phyloP scores from a whole-genome alignment of 768 basidiomycete genomes.

The Macrolepiota dolichaula region DNA sequence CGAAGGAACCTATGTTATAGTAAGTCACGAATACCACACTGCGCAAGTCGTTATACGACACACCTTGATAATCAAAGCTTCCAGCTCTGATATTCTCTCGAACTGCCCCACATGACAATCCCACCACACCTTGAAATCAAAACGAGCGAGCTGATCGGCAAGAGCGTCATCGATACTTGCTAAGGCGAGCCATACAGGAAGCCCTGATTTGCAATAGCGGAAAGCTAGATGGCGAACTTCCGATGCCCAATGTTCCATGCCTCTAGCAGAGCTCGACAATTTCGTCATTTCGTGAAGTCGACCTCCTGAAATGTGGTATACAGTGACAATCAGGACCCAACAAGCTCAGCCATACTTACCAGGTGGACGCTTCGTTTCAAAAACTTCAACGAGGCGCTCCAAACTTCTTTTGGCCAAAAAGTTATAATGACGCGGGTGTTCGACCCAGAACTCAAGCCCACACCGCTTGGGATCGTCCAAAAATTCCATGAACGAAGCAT shows the following conservation, averaged over 20 bases:
- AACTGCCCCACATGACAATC: neutral
- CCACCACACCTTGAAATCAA: neutral
- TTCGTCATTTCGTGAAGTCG: neutral
- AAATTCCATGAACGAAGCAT: neutral
- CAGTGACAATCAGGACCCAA: neutral
- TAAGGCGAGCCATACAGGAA: neutral
- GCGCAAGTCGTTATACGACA: neutral
- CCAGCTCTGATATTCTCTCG: neutral
- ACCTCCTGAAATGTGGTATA: neutral
- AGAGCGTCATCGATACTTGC: neutral
- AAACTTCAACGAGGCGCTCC: neutral
- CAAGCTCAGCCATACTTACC: neutral
- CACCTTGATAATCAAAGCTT: neutral
- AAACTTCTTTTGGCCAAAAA: neutral
- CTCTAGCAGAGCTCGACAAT: neutral
- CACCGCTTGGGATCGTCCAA: neutral
- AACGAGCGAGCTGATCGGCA: neutral
- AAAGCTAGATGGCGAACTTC: neutral
- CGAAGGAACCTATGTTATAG: neutral
- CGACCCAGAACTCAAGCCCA: neutral
- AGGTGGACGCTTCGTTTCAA: neutral
- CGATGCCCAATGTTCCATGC: neutral
- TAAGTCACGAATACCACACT: neutral
- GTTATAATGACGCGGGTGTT: neutral
- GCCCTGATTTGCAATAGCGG: neutral